phyloP scores from a whole-genome alignment of 192 early-diverging fungal species.

The Coemansia sp. region DNA sequence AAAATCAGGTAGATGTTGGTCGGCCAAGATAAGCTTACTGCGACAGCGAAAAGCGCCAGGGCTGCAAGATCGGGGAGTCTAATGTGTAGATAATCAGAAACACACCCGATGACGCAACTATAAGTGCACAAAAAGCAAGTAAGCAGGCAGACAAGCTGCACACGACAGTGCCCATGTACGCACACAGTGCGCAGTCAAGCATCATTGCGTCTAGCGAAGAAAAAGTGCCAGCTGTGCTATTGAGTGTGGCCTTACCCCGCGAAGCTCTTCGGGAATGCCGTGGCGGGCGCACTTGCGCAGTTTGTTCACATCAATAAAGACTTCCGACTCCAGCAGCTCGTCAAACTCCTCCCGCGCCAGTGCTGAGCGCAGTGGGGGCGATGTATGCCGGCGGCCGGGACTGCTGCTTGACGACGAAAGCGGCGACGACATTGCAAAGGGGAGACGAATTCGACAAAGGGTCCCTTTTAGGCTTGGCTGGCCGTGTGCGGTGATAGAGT shows the following conservation, averaged over 20 bases:
- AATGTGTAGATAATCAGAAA: slow-evolving; percentile 8
- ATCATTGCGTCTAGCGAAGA: neutral
- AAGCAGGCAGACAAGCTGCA: neutral
- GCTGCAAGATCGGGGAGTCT: neutral
- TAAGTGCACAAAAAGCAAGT: neutral
- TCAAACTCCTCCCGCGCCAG: slow-evolving; percentile 60
- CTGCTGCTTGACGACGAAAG: slow-evolving; percentile 53
- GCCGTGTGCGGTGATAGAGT: neutral
- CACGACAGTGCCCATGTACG: neutral
- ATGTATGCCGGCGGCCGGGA: slow-evolving; percentile 38
- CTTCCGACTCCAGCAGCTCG: slow-evolving; percentile 77
- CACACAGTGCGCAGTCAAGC: neutral
- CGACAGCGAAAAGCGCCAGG: neutral
- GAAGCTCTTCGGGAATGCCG: slow-evolving; percentile 79
- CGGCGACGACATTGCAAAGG: slow-evolving; percentile 35
- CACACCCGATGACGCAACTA: slow-evolving; percentile 2
- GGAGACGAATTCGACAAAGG: neutral
- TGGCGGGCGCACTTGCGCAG: slow-evolving; percentile 72
- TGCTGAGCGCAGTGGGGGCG: slow-evolving; percentile 54
- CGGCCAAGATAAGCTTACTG: neutral
- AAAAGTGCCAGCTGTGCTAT: slow-evolving; percentile 17
- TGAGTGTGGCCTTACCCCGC: slow-evolving; percentile 54
- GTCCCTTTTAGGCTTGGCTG: neutral
- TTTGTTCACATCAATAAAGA: slow-evolving; percentile 78
- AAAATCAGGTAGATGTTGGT: slow-evolving; percentile 4